These are phyloP conservation scores for Talaromyces sp. DNA, from an alignment of 2,329 filamentous ascomycete genomes.

Conservation along the genomic window DNA sequence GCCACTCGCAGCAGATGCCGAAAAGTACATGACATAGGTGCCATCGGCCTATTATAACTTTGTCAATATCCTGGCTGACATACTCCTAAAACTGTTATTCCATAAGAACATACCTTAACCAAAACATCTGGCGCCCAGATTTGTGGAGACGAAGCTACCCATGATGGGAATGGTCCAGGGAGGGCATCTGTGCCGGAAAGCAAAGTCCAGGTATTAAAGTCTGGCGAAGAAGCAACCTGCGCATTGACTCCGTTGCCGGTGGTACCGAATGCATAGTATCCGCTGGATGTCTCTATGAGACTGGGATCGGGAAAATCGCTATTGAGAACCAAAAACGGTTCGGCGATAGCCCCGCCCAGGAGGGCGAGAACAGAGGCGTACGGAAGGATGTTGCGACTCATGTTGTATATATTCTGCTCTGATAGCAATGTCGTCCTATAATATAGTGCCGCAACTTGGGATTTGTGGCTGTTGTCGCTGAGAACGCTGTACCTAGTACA, in stretches of 20 bases:
- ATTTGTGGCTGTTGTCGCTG: neutral
- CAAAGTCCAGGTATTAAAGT: constrained; percentile 49
- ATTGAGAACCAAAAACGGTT: constrained; percentile 29
- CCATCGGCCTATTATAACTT: constrained; percentile 33
- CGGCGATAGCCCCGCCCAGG: constrained; percentile 17
- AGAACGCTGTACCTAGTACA: too few relatives aligned
- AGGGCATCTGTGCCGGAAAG: constrained; percentile 53
- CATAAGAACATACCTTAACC: constrained; percentile 34
- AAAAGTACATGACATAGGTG: constrained; percentile 58
- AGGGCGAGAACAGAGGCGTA: neutral
- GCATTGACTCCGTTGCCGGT: constrained; percentile 50
- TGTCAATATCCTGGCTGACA: neutral
- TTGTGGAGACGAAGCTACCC: constrained; percentile 49
- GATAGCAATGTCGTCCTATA: neutral
- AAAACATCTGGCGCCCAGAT: constrained; percentile 62
- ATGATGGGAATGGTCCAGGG: constrained; percentile 47
- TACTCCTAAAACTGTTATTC: too few relatives aligned
- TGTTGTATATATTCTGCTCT: neutral
- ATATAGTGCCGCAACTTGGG: neutral
- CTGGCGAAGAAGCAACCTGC: constrained; percentile 52
- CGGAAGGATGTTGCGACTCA: neutral
- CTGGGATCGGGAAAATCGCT: constrained; percentile 57
- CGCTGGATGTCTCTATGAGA: constrained; percentile 49
- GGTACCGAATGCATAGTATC: constrained; percentile 59
- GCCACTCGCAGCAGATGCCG: constrained; percentile 44